These are phyloP conservation scores for Tilletiopsis washingtonensis DNA, from an alignment of 1,284 basidiomycete species.

Conservation along the genomic window DNA sequence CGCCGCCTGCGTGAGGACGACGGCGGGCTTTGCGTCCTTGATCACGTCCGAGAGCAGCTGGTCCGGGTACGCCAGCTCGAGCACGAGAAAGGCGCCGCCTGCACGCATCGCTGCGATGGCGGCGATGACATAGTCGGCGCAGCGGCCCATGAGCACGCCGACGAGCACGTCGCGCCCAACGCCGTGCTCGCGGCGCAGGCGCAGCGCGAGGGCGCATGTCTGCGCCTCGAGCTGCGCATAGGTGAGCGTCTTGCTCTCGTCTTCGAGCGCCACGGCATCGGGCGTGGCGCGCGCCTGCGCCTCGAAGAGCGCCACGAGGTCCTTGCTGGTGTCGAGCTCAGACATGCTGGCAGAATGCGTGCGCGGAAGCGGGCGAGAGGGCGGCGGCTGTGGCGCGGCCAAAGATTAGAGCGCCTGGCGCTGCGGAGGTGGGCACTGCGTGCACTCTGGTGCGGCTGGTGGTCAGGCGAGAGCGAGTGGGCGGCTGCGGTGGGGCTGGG, in stretches of 20 bases:
- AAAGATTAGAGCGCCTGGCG: too few relatives aligned
- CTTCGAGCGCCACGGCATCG: constrained; percentile 20
- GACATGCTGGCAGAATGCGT: too few relatives aligned
- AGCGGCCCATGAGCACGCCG: constrained; percentile 36
- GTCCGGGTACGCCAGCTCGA: constrained; percentile 45
- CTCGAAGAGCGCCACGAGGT: constrained; percentile 26
- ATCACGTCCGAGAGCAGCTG: constrained; percentile 40
- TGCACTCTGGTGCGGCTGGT: too few relatives aligned
- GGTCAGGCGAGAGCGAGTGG: too few relatives aligned
- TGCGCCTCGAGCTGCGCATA: constrained; percentile 39
- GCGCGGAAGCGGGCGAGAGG: too few relatives aligned
- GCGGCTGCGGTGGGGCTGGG: too few relatives aligned
- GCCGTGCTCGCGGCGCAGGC: constrained; percentile 23
- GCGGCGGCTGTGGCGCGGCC: too few relatives aligned
- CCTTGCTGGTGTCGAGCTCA: constrained; percentile 20
- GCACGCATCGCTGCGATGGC: constrained; percentile 42
- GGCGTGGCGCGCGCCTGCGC: constrained; percentile 25
- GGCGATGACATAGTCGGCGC: constrained; percentile 45
- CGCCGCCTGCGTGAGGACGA: constrained; percentile 38
- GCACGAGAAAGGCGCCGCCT: constrained; percentile 45
- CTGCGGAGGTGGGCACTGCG: too few relatives aligned
- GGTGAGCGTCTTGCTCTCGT: constrained; percentile 20
- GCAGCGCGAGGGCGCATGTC: constrained; percentile 20
- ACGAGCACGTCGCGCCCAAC: constrained; percentile 35
- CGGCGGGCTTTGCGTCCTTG: constrained; percentile 39